These are phyloP conservation scores for Cotoneaster glaucophyllus DNA, from an alignment of 306 rosid species.

Conservation along the genomic window DNA sequence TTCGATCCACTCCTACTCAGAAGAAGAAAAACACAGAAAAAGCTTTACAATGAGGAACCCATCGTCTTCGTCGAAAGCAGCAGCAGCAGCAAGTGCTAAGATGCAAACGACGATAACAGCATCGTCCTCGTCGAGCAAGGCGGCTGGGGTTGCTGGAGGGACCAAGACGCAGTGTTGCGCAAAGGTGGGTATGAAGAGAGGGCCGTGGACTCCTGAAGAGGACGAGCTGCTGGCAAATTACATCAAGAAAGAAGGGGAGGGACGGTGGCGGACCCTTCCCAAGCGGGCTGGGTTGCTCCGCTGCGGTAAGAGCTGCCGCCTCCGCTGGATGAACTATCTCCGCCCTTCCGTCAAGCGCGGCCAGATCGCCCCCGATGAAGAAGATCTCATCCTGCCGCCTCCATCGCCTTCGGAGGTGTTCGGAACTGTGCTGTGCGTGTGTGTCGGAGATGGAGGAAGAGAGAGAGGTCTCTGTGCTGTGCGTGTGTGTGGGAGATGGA, in stretches of 20 bases:
- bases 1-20: neutral
- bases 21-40: neutral
- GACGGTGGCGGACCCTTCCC: conserved; percentile 79
- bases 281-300: conserved; percentile 72
- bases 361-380: conserved; percentile 85
- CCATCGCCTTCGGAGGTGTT: conserved; percentile 90
- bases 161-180: conserved; percentile 41
- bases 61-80: neutral
- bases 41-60: conserved; percentile 13
- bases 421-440: too few species aligned
- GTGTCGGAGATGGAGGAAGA: too few species aligned
- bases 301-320: conserved; percentile 91
- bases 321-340: conserved; percentile 94
- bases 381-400: conserved; percentile 93
- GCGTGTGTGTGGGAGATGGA: too few species aligned
- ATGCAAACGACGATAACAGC: neutral
- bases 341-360: conserved; percentile 88
- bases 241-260: conserved; percentile 72
- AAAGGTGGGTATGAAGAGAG: conserved; percentile 72
- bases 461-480: too few species aligned
- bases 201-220: conserved; percentile 85
- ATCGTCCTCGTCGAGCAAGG: neutral
- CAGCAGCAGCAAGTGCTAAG: neutral
- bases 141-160: neutral
- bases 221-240: conserved; percentile 45